These are phyloP conservation scores for Fusarium marasasianum DNA, from an alignment of 2,329 filamentous ascomycete genomes.

Conservation along the genomic window DNA sequence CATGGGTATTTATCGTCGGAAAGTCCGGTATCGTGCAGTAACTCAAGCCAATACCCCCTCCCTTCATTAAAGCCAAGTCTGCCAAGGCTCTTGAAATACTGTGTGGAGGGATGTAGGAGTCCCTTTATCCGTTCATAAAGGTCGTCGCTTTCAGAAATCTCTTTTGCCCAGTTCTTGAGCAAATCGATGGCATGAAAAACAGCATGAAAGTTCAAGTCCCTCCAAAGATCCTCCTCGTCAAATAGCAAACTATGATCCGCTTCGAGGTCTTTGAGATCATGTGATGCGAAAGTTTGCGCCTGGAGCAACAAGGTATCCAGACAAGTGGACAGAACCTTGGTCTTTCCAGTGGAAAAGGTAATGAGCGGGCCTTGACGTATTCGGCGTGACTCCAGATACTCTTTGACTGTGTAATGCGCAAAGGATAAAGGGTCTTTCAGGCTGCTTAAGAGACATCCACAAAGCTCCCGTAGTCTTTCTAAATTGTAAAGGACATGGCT, in stretches of 20 bases:
- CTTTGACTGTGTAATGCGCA: neutral
- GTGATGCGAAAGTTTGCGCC: rapidly evolving
- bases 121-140: rapidly evolving
- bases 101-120: rapidly evolving
- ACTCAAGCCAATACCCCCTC: too few relatives aligned
- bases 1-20: too few relatives aligned
- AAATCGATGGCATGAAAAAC: rapidly evolving
- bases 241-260: rapidly evolving
- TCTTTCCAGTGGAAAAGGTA: rapidly evolving
- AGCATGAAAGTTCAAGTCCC: rapidly evolving
- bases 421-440: neutral
- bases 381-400: rapidly evolving
- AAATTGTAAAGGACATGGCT: rapidly evolving
- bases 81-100: rapidly evolving
- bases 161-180: rapidly evolving
- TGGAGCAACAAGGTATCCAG: rapidly evolving
- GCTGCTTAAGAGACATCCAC: neutral
- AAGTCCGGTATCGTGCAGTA: too few relatives aligned
- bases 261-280: rapidly evolving
- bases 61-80: rapidly evolving
- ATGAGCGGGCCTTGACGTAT: rapidly evolving
- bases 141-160: neutral
- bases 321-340: rapidly evolving
- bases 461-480: neutral
- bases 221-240: rapidly evolving